These are phyloP conservation scores for Macrocybe gigantea DNA, from an alignment of 768 basidiomycete species.

Conservation along the genomic window DNA sequence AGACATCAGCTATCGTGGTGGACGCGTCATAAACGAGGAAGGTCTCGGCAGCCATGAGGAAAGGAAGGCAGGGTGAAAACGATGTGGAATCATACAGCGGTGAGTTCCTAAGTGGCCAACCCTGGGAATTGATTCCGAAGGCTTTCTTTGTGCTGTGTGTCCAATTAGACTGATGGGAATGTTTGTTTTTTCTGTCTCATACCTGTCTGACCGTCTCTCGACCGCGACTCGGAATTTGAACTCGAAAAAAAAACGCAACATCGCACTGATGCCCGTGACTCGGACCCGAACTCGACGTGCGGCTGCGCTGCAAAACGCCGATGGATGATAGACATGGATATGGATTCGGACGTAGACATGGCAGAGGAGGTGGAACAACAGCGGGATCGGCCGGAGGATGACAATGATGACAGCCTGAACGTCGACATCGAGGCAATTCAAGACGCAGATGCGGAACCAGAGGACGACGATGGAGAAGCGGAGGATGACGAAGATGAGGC, in stretches of 20 bases:
- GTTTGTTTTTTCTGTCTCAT: neutral
- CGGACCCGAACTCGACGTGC: conserved; percentile 11
- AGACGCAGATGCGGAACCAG: conserved; percentile 30
- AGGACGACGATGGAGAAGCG: conserved; percentile 33
- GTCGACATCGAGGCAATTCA: conserved; percentile 22
- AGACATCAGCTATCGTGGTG: neutral
- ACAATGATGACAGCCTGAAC: conserved; percentile 8
- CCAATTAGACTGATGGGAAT: conserved; percentile 9
- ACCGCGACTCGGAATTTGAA: neutral
- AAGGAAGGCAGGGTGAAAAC: conserved; percentile 1
- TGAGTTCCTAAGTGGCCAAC: conserved; percentile 5
- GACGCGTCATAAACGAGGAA: neutral
- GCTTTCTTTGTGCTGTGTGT: too few species aligned
- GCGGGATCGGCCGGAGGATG: neutral
- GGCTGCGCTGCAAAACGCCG: conserved; percentile 7
- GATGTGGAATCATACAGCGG: conserved; percentile 5
- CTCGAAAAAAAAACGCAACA: too few species aligned
- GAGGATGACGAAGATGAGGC: conserved; percentile 26
- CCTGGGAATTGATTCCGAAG: conserved; percentile 18
- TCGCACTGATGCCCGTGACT: conserved; percentile 9
- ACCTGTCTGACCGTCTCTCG: neutral
- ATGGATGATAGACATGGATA: conserved; percentile 8
- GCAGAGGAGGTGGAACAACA: conserved; percentile 2
- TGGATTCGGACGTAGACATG: conserved; percentile 8
- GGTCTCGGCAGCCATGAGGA: neutral